Base-by-base conservation (phyloP, 1,284 basidiomycete genomes). In the Anthracocystis panici-leucophaei region DNA sequence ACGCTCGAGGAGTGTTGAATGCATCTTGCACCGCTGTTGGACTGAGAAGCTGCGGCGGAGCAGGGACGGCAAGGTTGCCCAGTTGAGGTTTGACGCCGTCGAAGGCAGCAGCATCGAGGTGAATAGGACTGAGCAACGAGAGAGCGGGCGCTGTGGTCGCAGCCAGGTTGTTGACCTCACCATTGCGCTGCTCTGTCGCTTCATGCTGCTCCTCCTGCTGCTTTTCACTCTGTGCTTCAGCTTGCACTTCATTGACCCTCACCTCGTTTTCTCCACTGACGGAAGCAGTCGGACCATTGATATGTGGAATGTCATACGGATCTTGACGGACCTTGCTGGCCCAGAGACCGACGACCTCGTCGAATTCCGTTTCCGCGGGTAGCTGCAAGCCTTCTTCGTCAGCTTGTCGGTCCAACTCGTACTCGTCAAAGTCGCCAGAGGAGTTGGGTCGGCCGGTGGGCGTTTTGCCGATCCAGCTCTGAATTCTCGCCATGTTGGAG, bases 71-170 rank as follows among this genome's bases (percentile, higher is more conserved):
- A 5, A 77, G 60, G 38, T 53, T 60, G 40, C 75, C 75, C 1
- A 79, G 64, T 40, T 63, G 46, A 4, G 77, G 69, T 31, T 61
- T 59, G 27, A 65, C 45, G 9, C 77, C 77, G 5, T 35, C 61
- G 29, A 79, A 79, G 1, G 70, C 55, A 7, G 61, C 57, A 7
- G 57, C 56, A 16, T 78, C 79, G 23, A 80, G 65, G 21, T 76
- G 75, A 42, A 80, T 79, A 0, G 79, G 79, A 51, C 79, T 80
- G 20, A 80, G 66, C 5, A 80, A 71, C 20, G 78, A 72, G 21
- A 62, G 20, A 8, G 55, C 56, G 20, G 62, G 62, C 7, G 56
- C 56, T 2, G 65, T 27, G 5, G 58, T 62, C 5, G 66, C 27
- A 5, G 35, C 48, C 41, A 63, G 38, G 23, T 14, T 52, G 12